Base-by-base conservation (phyloP, 192 early-diverging fungal species). In the Allomyces arbusculus region DNA sequence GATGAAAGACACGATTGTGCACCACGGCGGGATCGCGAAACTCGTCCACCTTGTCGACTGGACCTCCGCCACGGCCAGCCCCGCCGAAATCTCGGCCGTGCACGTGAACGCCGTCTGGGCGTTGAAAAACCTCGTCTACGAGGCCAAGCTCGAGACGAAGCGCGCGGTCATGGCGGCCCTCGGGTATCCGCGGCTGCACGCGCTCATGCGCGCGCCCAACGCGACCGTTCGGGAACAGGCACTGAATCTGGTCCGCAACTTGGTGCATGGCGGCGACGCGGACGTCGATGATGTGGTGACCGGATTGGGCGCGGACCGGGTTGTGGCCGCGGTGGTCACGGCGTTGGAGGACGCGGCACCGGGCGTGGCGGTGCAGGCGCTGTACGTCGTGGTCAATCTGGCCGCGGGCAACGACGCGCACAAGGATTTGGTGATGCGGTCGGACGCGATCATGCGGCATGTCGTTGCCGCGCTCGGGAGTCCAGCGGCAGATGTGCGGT, bases 21-120 rank as follows among this genome's bases (percentile, higher is more conserved):
- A 91, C 24, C 72, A 73, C 14, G 86, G 86, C 4, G 86, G 83
- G 9, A 80, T 93, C 3, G 78, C 85, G 50, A 76, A 77, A n/a
- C 78, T 91, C 67, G 84, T 88, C 0, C 69, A 77, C 1, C 77
- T 88, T 61, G 76, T 81, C 10, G 11, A 63, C 33, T 40, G 44
- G 14, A 24, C 75, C 70, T 44, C 74, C 71, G 45, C 33, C 19
- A 62, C 23, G 12, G 26, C n/a, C 63, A 61, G 12, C n/a, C 63
- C 44, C 63, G 62, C 20, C 12, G 68, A 66, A 1, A 78, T 85
- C 22, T 66, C 74, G 43, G 67, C 71, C 24, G 69, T 91, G 20
- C 72, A 81, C 64, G 66, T 92, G 63, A 89, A 92, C 71, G 80
- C 81, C 16, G 72, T 90, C 1, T 92, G 90, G 90, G 84, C 85